These are phyloP conservation scores for Kodamaea fungicola DNA, from an alignment of 1,139 yeast species.

Conservation along the genomic window DNA sequence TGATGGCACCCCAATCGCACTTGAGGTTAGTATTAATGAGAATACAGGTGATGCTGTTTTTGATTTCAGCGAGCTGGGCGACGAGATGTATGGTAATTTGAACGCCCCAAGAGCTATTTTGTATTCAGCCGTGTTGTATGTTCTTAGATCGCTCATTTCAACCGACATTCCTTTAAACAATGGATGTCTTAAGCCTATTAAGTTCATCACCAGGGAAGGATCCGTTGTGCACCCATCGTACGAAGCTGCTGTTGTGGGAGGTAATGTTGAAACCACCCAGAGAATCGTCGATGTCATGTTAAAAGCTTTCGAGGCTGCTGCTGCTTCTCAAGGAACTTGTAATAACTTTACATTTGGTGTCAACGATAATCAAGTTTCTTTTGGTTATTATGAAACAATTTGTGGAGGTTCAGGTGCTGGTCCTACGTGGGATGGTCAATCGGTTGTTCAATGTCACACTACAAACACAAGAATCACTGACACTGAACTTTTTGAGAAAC, in stretches of 20 bases:
- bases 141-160: constrained; percentile 68
- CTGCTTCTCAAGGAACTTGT: constrained; percentile 50
- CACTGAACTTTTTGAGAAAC: constrained; percentile 43
- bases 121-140: constrained; percentile 77
- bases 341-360: constrained; percentile 49
- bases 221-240: constrained; percentile 66
- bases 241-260: constrained; percentile 87
- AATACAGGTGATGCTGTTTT: constrained; percentile 37
- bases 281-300: constrained; percentile 76
- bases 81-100: constrained; percentile 42
- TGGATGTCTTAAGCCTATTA: constrained; percentile 74
- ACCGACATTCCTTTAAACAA: constrained; percentile 82
- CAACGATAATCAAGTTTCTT: constrained; percentile 34
- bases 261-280: constrained; percentile 85
- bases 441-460: constrained; percentile 47
- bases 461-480: constrained; percentile 50
- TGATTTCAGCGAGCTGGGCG: constrained; percentile 42
- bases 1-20: constrained; percentile 42
- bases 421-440: constrained; percentile 47
- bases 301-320: constrained; percentile 74
- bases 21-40: constrained; percentile 31
- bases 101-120: constrained; percentile 63
- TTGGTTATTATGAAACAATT: constrained; percentile 49
- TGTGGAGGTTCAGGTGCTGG: constrained; percentile 53
- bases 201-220: constrained; percentile 63